Evolutionary conservation across 192 early-diverging fungal species (phyloP), one percentile per base, ranked within the genome.

Genomic region (Gaertneriomyces sp.): DNA sequence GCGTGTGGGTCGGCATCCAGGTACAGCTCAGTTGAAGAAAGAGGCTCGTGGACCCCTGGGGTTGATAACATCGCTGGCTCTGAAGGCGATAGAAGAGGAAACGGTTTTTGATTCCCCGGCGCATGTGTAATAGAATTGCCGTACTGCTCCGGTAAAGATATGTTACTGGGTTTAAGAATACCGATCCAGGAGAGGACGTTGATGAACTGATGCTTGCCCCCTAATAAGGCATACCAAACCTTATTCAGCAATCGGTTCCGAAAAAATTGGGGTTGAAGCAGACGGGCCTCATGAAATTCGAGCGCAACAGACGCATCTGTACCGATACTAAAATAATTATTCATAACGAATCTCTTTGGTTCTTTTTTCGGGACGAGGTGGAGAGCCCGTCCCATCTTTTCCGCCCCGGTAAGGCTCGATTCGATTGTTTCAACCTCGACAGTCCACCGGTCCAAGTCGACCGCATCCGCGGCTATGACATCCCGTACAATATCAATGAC

Each of bases 171-270:
- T n/a, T n/a, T 33, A 20, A 54, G n/a, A 17, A 64, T 17, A 8
- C 69, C 56, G 3, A 64, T 16, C 6, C 63, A 14, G 2, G 69
- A 64, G 16, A 66, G 14, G 16, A 60, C 46, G 58, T 55, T 59
- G 14, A 38, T 9, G 3, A 56, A 54, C 50, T 60, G 58, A 40
- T 72, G 63, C 43, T 72, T 72, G 5, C 50, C 58, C 6, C 70
- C 70, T 9, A 66, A 43, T 4, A 72, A 19, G 40, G 63, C 57
- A 59, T 72, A 72, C 64, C 63, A 66, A 1, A 72, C 50, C 44
- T 72, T 72, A 59, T 72, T 72, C n/a, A 72, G 25, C 17, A 72
- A 54, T 47, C 61, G 17, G 51, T 53, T 62, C 16, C 64, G 63
- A 59, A 72, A 72, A 12, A 53, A 53, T n/a, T 72, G 63, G 16